Conservation (phyloP, 306 rosid species). For the Lathyrus aphaca region DNA sequence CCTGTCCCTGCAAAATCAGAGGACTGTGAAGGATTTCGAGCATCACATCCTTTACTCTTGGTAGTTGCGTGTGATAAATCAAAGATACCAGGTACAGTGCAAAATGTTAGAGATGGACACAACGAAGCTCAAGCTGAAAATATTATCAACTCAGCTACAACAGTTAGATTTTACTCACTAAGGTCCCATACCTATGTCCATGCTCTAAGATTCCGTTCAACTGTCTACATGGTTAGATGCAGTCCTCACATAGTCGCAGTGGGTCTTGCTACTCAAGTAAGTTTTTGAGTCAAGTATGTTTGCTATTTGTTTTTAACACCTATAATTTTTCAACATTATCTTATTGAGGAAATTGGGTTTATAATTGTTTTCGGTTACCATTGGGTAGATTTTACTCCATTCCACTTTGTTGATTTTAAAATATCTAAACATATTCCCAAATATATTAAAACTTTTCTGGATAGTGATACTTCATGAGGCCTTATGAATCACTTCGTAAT, state of each 20-base stretch:
- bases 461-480: constrained; percentile 26
- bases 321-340: constrained; percentile 25
- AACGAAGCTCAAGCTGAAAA: constrained; percentile 61
- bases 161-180: constrained; percentile 91
- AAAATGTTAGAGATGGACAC: constrained; percentile 72
- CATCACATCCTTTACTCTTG: constrained; percentile 89
- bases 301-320: constrained; percentile 31
- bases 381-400: constrained; percentile 17
- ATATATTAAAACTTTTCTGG: constrained; percentile 34
- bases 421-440: constrained; percentile 14
- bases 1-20: constrained; percentile 68
- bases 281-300: constrained; percentile 41
- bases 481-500: constrained; percentile 30
- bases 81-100: constrained; percentile 71
- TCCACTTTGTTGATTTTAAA: neutral
- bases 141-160: constrained; percentile 69
- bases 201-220: constrained; percentile 91
- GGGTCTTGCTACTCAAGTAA: constrained; percentile 95
- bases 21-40: constrained; percentile 71
- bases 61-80: constrained; percentile 89
- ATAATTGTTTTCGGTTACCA: constrained; percentile 28
- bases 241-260: constrained; percentile 89
- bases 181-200: constrained; percentile 85
- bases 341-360: constrained; percentile 29
- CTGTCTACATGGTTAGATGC: constrained; percentile 95